phyloP scores from a whole-genome alignment of 208 protist genomes.

The Wallacemonas sp. region DNA sequence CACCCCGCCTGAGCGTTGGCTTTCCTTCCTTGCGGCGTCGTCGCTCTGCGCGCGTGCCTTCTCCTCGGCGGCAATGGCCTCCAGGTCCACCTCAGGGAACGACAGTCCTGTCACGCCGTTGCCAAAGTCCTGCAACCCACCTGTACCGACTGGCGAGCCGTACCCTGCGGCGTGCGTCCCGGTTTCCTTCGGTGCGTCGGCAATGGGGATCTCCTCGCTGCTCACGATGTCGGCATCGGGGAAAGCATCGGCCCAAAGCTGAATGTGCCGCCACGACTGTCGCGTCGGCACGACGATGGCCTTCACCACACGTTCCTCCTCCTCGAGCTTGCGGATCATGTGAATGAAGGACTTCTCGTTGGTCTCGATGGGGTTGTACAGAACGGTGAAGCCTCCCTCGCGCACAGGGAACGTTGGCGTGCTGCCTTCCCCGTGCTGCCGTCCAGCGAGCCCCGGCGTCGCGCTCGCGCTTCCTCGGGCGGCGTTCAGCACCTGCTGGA shows the following conservation, averaged over 20 bases:
- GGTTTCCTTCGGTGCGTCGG: neutral
- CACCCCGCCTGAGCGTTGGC: neutral
- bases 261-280: constrained; percentile 56
- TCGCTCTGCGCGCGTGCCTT: neutral
- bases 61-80: constrained; percentile 24
- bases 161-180: neutral
- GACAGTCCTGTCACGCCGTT: constrained; percentile 57
- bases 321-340: constrained; percentile 48
- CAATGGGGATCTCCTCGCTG: constrained; percentile 19
- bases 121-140: constrained; percentile 62
- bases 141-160: no score
- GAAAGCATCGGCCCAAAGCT: constrained; percentile 77
- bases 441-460: neutral
- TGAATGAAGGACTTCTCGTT: constrained; percentile 58
- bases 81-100: constrained; percentile 70
- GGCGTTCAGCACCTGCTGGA: constrained; percentile 25
- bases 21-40: neutral
- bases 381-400: constrained; percentile 62
- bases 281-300: constrained; percentile 78
- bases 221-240: constrained; percentile 68
- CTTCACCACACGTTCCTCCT: constrained; percentile 65
- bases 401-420: constrained; percentile 25
- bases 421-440: constrained; percentile 1
- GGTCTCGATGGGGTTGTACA: constrained; percentile 83
- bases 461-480: constrained; percentile 12